Evolutionary conservation across 1,139 yeast species (phyloP), one percentile per base, ranked within the genome.

Genomic region (Scheffersomyces quercinus): DNA sequence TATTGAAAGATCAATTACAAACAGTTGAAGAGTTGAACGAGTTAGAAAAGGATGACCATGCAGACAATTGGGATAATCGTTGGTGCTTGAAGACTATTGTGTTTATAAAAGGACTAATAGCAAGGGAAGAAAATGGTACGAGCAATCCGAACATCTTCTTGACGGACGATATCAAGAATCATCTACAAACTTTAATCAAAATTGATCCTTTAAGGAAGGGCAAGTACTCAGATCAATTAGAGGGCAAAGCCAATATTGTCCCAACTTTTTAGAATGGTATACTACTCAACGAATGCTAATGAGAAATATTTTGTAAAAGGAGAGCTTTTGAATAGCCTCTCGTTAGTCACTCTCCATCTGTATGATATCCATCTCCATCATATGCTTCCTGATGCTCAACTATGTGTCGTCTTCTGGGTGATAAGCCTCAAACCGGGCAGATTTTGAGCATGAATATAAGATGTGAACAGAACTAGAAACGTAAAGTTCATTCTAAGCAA

Each of bases 161-260:
- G 35, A 57, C 61, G 7, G 63, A 58, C 1, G 66, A 63, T 6
- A 65, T 69, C 11, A 61, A 37, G 53, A 51, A 1, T 56, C 65
- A 42, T 35, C 60, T 83, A 31, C 41, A 64, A 6, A 74, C 62
- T 39, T 70, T 91, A 49, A 65, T 76, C 3, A 64, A 69, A 37
- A 68, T 79, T 12, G 98, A 91, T 62, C 93, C 96, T 0, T 66
- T 85, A 60, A 73, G 97, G 45, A 71, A 64, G 49, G 81, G 82
- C 29, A 72, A 87, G 52, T 88, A 88, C 52, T 45, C 64, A 36
- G 80, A 75, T 50, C 75, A 70, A 49, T 43, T 71, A 13, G 43
- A 50, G 3, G 60, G 55, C 11, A 47, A 40, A 14, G 48, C 51
- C 3, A 35, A 40, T 8, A 43, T 50, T 12, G 41, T 47, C 29